Base-by-base conservation (phyloP, 2,329 filamentous ascomycete species). In the Thielaviopsis populi region DNA sequence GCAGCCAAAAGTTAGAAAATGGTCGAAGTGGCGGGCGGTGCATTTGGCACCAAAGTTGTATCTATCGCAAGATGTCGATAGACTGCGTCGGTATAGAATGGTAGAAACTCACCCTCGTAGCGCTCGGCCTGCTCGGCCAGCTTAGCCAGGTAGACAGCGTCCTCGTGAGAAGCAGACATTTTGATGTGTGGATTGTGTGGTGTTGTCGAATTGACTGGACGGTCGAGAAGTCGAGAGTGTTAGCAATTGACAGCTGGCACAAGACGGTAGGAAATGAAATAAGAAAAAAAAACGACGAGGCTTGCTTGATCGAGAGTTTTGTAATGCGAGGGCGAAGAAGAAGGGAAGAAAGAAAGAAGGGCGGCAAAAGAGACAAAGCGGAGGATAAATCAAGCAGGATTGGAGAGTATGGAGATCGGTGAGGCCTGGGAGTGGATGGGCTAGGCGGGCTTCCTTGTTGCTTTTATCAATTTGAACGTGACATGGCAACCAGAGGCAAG, bases 71-170 rank as follows among this genome's bases (percentile, higher is more conserved):
- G 11, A 24, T 61, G 24, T 30, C 24, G 30, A 56, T 56, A n/a
- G 50, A 30, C 24, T 7, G 50, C 13, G 30, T 56, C 50, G 50
- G 30, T n/a, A 56, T 33, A 13, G 24, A 56, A 30, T 33, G n/a
- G n/a, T n/a, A 17, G 30, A 37, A 60, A 63, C 67, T 67, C 81
- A 97, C 94, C 94, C 83, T 99, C 94, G 80, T 99, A 99, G 77
- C 94, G 92, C 87, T 99, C 94, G 79, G 94, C 94, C 86, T 99
- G 94, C 87, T 99, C 94, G 76, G 94, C 94, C 78, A 99, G 89
- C 91, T 97, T 97, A 80, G 94, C 94, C 77, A 97, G 88, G 80
- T 97, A 97, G 75, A 99, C 94, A 74, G 91, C 92, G 82, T 97
- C 91, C 85, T 97, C 92, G 84, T 96, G 61, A 54, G 61, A 61